A percentile compares a stretch with the other conserved stretches of the same genome.
Evolutionary conservation across 352 stramenopile genomes (phyloP).

Genomic region (Phytophthora sojae): DNA sequence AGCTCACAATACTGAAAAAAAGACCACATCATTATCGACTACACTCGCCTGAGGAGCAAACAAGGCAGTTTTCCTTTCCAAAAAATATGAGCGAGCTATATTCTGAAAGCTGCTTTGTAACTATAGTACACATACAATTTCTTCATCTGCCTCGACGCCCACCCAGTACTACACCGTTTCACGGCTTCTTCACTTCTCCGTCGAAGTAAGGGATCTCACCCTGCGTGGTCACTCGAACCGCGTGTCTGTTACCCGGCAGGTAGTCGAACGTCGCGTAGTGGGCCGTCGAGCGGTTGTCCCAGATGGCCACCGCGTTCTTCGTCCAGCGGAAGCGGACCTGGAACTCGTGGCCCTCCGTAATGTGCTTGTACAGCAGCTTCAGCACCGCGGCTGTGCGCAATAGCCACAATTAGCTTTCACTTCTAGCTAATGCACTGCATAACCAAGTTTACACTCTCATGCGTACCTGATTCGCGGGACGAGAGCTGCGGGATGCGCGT

Average conservation of each 20-base stretch:
- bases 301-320: slow-evolving; percentile 4
- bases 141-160: too few relatives aligned
- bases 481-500: slow-evolving; percentile 1
- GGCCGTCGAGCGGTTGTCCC: neutral
- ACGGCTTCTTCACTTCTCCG: neutral
- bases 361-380: slow-evolving; percentile 6
- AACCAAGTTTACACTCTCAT: neutral
- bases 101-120: too few relatives aligned
- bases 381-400: neutral
- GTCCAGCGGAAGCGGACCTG: slow-evolving; percentile 2
- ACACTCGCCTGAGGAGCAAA: too few relatives aligned
- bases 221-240: slow-evolving; percentile 1
- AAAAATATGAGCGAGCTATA: too few relatives aligned
- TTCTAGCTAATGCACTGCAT: neutral
- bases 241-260: slow-evolving; percentile 2
- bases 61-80: too few relatives aligned
- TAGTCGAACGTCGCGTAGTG: slow-evolving; percentile 4
- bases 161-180: neutral
- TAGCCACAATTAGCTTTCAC: neutral
- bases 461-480: neutral
- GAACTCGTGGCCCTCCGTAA: slow-evolving; percentile 1
- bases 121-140: too few relatives aligned
- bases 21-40: too few relatives aligned
- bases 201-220: slow-evolving; percentile 1
- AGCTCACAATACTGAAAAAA: too few relatives aligned